Evolutionary conservation across 352 stramenopile genomes (phyloP).

Genomic region (Plasmopara muralis): DNA sequence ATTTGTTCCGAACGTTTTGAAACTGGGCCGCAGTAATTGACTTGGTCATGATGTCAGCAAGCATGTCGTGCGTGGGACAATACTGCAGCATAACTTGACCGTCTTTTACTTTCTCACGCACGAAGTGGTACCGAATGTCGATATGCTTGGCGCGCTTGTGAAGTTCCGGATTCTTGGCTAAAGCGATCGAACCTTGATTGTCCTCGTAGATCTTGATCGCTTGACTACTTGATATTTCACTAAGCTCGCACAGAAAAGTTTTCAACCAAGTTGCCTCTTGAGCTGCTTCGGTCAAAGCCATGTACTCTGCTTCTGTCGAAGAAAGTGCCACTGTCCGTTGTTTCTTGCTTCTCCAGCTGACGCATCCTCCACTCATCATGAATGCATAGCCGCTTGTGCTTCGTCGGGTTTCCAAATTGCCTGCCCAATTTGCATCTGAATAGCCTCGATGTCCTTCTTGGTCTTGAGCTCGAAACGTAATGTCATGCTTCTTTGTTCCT

Average conservation of each 20-base stretch:
- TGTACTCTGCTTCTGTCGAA: neutral
- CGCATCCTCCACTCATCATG: neutral
- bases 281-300: neutral
- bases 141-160: neutral
- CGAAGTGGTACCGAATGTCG: neutral
- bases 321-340: neutral
- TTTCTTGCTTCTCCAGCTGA: neutral
- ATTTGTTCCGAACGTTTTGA: neutral
- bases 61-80: neutral
- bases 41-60: neutral
- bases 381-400: neutral
- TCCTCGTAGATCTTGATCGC: neutral
- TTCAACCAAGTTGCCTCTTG: neutral
- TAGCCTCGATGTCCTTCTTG: neutral
- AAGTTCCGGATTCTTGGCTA: neutral
- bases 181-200: neutral
- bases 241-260: neutral
- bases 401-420: neutral
- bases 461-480: neutral
- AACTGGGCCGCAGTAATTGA: neutral
- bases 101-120: neutral
- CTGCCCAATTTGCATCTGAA: neutral
- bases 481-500: neutral
- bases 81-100: neutral
- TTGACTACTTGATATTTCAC: neutral